phyloP scores from a whole-genome alignment of 441 rosid genomes.

The Eutrema salsugineum region DNA sequence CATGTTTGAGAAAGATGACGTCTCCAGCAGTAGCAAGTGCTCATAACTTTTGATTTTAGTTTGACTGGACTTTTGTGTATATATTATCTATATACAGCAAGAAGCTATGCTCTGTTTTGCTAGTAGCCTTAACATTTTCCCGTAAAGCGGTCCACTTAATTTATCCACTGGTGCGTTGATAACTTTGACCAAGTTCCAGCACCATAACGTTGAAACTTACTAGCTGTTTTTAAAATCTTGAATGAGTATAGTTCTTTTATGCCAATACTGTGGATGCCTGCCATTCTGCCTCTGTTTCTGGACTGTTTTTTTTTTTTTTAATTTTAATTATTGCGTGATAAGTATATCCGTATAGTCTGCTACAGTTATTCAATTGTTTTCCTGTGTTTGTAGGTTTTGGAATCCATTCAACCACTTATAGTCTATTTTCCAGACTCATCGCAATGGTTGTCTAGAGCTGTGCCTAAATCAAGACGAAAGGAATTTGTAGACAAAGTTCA shows the following conservation, averaged over 20 bases:
- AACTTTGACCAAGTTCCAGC: not conserved
- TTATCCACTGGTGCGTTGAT: not conserved
- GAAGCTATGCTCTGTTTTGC: not conserved
- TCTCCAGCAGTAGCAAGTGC: conserved; percentile 4
- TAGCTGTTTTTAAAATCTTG: not conserved
- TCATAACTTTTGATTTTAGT: not conserved
- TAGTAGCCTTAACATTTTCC: not conserved
- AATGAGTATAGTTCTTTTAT: not conserved
- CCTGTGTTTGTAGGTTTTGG: conserved; percentile 67
- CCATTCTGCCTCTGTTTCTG: not conserved
- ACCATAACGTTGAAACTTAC: not conserved
- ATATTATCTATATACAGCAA: not conserved
- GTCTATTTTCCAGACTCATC: conserved; percentile 91
- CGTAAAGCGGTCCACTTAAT: not conserved
- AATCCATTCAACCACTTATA: conserved; percentile 68
- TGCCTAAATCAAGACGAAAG: conserved; percentile 62
- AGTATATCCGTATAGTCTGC: not conserved
- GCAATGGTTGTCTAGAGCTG: conserved; percentile 93
- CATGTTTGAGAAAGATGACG: not conserved
- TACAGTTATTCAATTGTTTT: conserved; percentile 5
- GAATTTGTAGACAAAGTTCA: conserved; percentile 67
- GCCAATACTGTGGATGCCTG: not conserved
- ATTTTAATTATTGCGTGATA: not conserved
- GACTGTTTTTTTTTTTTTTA: not conserved
- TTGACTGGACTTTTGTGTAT: not conserved